A percentile compares a stretch with the other conserved stretches of the same genome.
These are phyloP conservation scores for Pythium rhizo-oryzae DNA, from an alignment of 352 stramenopile species.

Conservation along the genomic window DNA sequence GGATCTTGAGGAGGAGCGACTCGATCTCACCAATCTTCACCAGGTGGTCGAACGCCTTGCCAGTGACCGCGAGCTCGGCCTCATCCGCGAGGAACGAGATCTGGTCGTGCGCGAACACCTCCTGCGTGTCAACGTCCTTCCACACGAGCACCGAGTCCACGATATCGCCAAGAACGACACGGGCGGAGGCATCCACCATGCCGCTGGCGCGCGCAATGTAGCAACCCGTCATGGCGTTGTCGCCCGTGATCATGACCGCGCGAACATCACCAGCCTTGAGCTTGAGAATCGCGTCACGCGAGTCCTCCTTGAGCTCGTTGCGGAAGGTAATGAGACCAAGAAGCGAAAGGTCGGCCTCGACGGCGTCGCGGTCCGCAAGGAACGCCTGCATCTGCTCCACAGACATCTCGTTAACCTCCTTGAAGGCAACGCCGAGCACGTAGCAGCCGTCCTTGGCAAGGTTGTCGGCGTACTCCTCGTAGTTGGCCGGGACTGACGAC, in stretches of 20 bases:
- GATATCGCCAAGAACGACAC: slow-evolving; percentile 71
- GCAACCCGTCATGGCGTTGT: slow-evolving; percentile 81
- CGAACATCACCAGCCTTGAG: slow-evolving; percentile 81
- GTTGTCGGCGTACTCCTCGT: slow-evolving; percentile 56
- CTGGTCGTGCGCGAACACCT: background rate
- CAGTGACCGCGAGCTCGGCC: slow-evolving; percentile 68
- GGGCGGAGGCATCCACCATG: slow-evolving; percentile 49
- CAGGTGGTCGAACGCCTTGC: slow-evolving; percentile 73
- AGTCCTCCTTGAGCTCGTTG: slow-evolving; percentile 90
- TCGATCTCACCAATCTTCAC: slow-evolving; percentile 64
- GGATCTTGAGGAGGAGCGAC: slow-evolving; percentile 61
- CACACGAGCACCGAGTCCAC: slow-evolving; percentile 53
- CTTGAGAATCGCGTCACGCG: slow-evolving; percentile 69
- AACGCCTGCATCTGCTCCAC: slow-evolving; percentile 19
- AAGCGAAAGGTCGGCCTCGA: slow-evolving; percentile 77
- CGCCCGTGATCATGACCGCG: slow-evolving; percentile 88
- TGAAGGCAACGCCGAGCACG: slow-evolving; percentile 83
- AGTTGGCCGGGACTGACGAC: slow-evolving; percentile 66
- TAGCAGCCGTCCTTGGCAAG: slow-evolving; percentile 87
- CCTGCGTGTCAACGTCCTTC: slow-evolving; percentile 53
- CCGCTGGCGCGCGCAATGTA: slow-evolving; percentile 74
- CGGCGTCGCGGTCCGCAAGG: slow-evolving; percentile 52
- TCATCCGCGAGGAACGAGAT: slow-evolving; percentile 14
- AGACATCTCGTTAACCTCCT: slow-evolving; percentile 38
- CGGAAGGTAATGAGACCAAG: slow-evolving; percentile 90